These are phyloP conservation scores for Endocarpon pusillum DNA, from an alignment of 495 filamentous ascomycete species.

Conservation along the genomic window DNA sequence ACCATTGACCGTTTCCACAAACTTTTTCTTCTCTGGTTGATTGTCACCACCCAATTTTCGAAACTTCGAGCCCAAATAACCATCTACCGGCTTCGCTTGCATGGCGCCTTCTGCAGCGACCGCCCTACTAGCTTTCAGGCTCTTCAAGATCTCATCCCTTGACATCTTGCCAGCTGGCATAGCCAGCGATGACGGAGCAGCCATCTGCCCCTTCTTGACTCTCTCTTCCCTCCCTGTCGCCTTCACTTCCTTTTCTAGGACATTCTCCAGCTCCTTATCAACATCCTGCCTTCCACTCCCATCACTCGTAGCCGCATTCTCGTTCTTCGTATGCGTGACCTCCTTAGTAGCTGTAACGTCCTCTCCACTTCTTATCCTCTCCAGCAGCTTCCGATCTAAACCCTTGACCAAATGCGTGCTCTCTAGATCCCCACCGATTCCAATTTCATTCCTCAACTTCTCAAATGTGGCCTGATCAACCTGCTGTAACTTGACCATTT, in stretches of 20 bases:
- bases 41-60: slow-evolving; percentile 61
- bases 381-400: slow-evolving; percentile 66
- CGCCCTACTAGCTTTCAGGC: slow-evolving; percentile 56
- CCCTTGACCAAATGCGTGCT: slow-evolving; percentile 85
- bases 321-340: slow-evolving; percentile 8
- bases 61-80: slow-evolving; percentile 56
- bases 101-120: slow-evolving; percentile 39
- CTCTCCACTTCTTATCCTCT: slow-evolving; percentile 55
- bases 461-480: slow-evolving; percentile 64
- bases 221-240: slow-evolving; percentile 18
- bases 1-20: slow-evolving; percentile 39
- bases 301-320: slow-evolving; percentile 11
- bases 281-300: slow-evolving; percentile 25
- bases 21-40: slow-evolving; percentile 34
- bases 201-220: slow-evolving; percentile 33
- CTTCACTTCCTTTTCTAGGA: slow-evolving; percentile 45
- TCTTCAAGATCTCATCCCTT: slow-evolving; percentile 68
- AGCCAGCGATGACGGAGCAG: slow-evolving; percentile 63
- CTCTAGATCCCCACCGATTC: slow-evolving; percentile 58
- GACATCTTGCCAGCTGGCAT: slow-evolving; percentile 46
- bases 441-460: slow-evolving; percentile 50
- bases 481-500: slow-evolving; percentile 64
- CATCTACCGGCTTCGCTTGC: slow-evolving; percentile 28
- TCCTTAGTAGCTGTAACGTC: slow-evolving; percentile 28
- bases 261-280: slow-evolving; percentile 62